Evolutionary conservation across 768 basidiomycete species (phyloP).

Genomic region (Lactarius pseudohatsudake): DNA sequence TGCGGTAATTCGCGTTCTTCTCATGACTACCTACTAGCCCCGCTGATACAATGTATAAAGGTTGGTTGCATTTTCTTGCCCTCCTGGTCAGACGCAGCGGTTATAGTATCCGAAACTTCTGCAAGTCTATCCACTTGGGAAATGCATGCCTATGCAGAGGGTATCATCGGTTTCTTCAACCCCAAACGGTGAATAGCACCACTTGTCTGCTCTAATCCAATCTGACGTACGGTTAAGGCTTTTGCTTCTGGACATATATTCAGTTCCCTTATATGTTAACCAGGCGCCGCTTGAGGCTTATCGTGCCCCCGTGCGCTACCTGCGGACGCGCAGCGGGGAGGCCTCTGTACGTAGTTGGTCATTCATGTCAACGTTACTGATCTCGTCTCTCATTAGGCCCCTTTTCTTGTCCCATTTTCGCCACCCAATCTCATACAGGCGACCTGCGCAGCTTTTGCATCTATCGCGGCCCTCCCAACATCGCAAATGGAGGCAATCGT

Average conservation of each 20-base stretch:
- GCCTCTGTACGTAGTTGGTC: conserved; percentile 14
- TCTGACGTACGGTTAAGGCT: conserved; percentile 23
- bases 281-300: conserved; percentile 18
- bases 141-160: conserved; percentile 32
- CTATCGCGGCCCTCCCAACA: conserved; percentile 23
- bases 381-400: conserved; percentile 11
- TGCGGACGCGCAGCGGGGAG: conserved; percentile 24
- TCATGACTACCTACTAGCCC: neutral
- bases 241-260: conserved; percentile 31
- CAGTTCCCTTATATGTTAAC: conserved; percentile 29
- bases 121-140: conserved; percentile 29
- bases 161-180: conserved; percentile 26
- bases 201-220: neutral
- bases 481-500: conserved; percentile 22
- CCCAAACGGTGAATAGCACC: conserved; percentile 27
- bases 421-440: conserved; percentile 34
- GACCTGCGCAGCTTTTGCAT: conserved; percentile 31
- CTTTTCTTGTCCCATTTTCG: conserved; percentile 21
- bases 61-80: conserved; percentile 29
- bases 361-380: neutral
- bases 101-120: conserved; percentile 30
- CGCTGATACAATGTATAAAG: conserved; percentile 16
- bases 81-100: conserved; percentile 26
- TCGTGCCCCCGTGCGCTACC: conserved; percentile 31
- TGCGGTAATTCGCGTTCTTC: conserved; percentile 16